Percentiles rank a stretch among this genome's conserved stretches.
These are phyloP conservation scores for Backusella tarrabulga DNA, from an alignment of 192 early-diverging fungal genomes.

Conservation along the genomic window DNA sequence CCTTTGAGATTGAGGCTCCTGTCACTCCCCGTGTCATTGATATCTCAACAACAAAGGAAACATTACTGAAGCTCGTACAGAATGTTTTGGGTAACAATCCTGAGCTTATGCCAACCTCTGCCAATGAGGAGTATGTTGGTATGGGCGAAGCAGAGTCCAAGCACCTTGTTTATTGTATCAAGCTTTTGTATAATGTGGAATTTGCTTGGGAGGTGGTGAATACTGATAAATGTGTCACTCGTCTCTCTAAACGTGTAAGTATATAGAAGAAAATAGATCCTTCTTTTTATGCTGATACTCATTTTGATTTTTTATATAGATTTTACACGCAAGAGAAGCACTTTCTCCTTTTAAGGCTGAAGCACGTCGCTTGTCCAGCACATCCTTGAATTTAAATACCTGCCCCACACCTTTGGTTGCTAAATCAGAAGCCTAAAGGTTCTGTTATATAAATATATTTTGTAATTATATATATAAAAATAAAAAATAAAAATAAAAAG, in stretches of 20 bases:
- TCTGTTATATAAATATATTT: not conserved
- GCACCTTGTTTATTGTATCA: constrained; percentile 81
- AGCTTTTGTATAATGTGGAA: constrained; percentile 83
- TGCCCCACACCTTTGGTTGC: not conserved
- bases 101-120: constrained; percentile 41
- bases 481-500: not conserved
- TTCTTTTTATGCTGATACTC: not conserved
- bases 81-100: constrained; percentile 43
- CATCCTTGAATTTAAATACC: constrained; percentile 3
- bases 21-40: constrained; percentile 20
- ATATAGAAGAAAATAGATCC: constrained; percentile 16
- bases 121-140: constrained; percentile 52
- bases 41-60: constrained; percentile 33
- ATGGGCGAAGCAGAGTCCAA: constrained; percentile 61
- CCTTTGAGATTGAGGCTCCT: constrained; percentile 73
- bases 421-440: not conserved
- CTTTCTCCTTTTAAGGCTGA: constrained; percentile 23
- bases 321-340: constrained; percentile 22
- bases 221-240: constrained; percentile 45
- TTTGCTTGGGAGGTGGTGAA: constrained; percentile 78
- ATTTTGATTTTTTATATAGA: constrained; percentile 2
- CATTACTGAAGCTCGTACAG: constrained; percentile 44
- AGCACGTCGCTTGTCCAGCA: not conserved
- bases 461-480: not conserved
- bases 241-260: constrained; percentile 52